Conservation (phyloP, 148 eudicot genomes). For the Selenicereus undatus region DNA sequence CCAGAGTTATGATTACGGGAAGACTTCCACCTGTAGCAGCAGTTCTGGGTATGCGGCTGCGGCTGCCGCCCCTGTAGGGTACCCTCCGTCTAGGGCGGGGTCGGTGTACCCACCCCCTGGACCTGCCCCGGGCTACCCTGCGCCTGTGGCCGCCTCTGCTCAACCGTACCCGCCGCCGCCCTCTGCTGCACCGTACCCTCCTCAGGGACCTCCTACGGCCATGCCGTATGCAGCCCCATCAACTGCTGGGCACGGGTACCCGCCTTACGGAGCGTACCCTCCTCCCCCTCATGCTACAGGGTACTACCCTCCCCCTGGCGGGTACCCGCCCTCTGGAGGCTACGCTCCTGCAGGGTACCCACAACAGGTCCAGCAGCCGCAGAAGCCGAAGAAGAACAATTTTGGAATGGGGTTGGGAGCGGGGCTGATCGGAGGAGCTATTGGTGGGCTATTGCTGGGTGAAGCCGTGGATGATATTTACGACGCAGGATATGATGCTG, state of each 20-base stretch:
- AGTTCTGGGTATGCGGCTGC: conserved; percentile 15
- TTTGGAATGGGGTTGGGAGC: conserved; percentile 46
- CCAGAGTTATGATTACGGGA: neutral
- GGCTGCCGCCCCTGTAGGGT: conserved; percentile 3
- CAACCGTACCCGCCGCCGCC: conserved; percentile 11
- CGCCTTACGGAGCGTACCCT: conserved; percentile 22
- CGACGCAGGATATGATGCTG: conserved; percentile 26
- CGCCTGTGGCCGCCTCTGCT: neutral
- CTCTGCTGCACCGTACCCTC: conserved; percentile 23
- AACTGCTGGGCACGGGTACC: conserved; percentile 1
- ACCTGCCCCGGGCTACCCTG: conserved; percentile 11
- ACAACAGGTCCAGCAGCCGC: conserved; percentile 21
- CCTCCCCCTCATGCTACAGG: conserved; percentile 16
- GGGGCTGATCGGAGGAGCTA: conserved; percentile 46
- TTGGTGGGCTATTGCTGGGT: conserved; percentile 47
- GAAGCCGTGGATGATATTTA: conserved; percentile 39
- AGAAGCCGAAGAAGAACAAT: conserved; percentile 34
- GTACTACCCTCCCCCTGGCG: conserved; percentile 28
- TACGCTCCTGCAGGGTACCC: conserved; percentile 28
- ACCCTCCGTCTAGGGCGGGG: conserved; percentile 2
- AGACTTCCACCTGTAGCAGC: neutral
- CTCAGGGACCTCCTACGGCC: neutral
- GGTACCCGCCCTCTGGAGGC: conserved; percentile 27
- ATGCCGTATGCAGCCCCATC: conserved; percentile 13
- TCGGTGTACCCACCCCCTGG: conserved; percentile 13